phyloP scores from a whole-genome alignment of 106 monocot genomes.

The Agapanthus africanus region DNA sequence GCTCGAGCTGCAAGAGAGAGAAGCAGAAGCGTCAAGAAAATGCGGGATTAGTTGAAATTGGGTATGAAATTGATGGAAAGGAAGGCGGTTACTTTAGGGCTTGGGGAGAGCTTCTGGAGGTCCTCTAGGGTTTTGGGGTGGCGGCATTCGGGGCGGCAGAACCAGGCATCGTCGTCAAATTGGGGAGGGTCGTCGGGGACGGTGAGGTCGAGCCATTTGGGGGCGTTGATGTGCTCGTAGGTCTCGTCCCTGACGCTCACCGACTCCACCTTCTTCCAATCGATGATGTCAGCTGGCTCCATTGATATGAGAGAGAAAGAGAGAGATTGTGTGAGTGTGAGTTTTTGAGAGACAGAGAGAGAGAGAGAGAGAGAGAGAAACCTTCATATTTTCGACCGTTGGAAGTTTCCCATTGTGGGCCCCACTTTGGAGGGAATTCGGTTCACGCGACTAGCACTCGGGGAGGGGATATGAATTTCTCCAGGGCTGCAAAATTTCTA shows the following conservation, averaged over 20 bases:
- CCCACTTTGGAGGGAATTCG: too few relatives aligned
- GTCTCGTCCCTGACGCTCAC: constrained; percentile 61
- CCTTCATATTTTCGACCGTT: constrained; percentile 31
- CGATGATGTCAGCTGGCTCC: constrained; percentile 82
- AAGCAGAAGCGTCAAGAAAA: too few relatives aligned
- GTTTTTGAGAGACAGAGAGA: constrained; percentile 4
- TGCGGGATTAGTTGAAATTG: too few relatives aligned
- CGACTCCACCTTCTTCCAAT: constrained; percentile 68
- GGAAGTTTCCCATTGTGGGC: too few relatives aligned
- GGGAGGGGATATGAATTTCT: too few relatives aligned
- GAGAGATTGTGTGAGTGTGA: too few relatives aligned
- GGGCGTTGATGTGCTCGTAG: constrained; percentile 85
- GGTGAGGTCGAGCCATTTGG: constrained; percentile 76
- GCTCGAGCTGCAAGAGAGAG: too few relatives aligned
- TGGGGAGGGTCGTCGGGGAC: constrained; percentile 19
- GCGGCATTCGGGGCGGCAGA: constrained; percentile 91
- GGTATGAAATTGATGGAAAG: too few relatives aligned
- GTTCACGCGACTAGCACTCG: too few relatives aligned
- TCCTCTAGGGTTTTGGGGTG: constrained; percentile 73
- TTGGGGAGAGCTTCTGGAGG: constrained; percentile 30
- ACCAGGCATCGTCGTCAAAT: constrained; percentile 71
- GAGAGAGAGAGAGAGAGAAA: background rate
- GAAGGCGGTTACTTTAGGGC: constrained; percentile 51
- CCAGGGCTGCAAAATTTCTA: too few relatives aligned
- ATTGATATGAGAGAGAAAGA: constrained; percentile 23